Conservation (phyloP, 306 rosid species). For the Ormosia semicastrata region DNA sequence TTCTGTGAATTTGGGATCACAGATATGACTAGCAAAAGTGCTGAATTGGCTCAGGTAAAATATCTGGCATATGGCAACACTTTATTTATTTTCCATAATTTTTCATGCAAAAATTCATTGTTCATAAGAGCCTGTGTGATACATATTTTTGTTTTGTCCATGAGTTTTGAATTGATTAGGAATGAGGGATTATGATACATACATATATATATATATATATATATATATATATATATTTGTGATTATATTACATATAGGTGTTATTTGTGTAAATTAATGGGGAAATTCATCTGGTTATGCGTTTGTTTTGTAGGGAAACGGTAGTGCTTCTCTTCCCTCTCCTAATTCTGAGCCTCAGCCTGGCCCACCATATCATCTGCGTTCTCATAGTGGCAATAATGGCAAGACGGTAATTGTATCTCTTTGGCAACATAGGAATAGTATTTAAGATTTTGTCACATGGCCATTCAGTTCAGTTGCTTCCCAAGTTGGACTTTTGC, state of each 20-base stretch:
- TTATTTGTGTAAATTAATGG: background rate
- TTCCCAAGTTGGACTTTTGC: background rate
- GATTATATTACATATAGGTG: background rate
- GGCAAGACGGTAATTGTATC: conserved; percentile 52
- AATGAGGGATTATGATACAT: background rate
- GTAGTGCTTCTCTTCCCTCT: conserved; percentile 28
- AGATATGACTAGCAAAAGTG: conserved; percentile 53
- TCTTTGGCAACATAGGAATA: background rate
- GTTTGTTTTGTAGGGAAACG: conserved; percentile 49
- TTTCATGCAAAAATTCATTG: background rate
- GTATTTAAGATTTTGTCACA: background rate
- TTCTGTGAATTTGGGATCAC: conserved; percentile 47
- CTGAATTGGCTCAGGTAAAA: conserved; percentile 56
- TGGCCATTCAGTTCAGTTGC: background rate
- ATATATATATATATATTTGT: no score
- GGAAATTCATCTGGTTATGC: background rate
- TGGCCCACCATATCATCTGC: conserved; percentile 35
- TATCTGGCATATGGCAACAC: background rate
- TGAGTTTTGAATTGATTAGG: background rate
- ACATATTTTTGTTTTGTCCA: background rate
- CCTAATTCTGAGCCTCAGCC: conserved; percentile 37
- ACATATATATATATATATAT: no score
- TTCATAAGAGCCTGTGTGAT: background rate
- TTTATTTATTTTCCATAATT: background rate
- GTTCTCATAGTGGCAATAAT: conserved; percentile 44